Evolutionary conservation across 106 monocot species (phyloP), one percentile per base, ranked within the genome.

Genomic region (Allium fistulosum): DNA sequence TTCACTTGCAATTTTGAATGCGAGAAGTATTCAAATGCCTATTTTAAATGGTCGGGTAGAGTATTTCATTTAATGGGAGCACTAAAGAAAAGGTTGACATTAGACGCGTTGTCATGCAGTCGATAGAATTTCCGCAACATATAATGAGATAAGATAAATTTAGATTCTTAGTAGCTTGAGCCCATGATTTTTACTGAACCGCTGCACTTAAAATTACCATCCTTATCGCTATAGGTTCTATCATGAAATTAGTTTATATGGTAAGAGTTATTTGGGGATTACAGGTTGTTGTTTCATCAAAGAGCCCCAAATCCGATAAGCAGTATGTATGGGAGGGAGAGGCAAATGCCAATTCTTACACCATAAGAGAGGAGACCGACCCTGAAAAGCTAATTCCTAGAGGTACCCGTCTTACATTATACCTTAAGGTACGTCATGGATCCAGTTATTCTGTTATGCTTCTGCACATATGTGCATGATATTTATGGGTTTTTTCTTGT

Each of bases 291-390:
- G 97, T 99, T 72, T 93, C 90, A 57, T 82, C 97, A 56, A 99
- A 90, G 62, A 99, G 90, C 72, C 97, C 97, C 48, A 92, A 79
- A 69, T 99, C 97, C 46, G 92, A 92, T 53, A 93, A 87, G 59
- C 97, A 99, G 45, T 99, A 83, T 83, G 84, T 99, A 9, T 99
- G 97, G 97, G 97, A 99, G 74, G 97, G 82, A 58, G 79, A 89
- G 68, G 87, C 92, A 9, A 78, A 84, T 81, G 84, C 87, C 61
- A 85, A 79, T 51, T 92, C 97, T 59, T 99, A 89, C 50, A 90
- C 89, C 49, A 80, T 99, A 45, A 76, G 84, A 10, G 97, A 93
- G 71, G 97, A 99, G 65, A 87, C 84, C 2, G 83, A 99, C 53
- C 83, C 81, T 46, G 79, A 83, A 46, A 89, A 88, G 26, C 82